phyloP scores from a whole-genome alignment of 768 basidiomycete genomes.

The Rubroboletus pulcherrimus region DNA sequence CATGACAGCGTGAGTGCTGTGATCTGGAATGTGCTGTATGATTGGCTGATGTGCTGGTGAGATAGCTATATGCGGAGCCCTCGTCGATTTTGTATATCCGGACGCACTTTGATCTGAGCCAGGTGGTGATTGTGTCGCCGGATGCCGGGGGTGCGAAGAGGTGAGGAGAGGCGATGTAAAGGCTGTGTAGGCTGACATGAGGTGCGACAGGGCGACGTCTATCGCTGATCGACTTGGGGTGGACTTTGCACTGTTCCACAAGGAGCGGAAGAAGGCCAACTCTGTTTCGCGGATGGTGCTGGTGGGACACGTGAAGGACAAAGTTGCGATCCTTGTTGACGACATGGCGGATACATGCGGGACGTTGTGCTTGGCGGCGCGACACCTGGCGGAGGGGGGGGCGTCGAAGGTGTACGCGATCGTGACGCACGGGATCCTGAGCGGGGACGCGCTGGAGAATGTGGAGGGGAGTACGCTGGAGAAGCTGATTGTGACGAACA shows the following conservation, averaged over 20 bases:
- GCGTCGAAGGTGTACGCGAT: constrained; percentile 84
- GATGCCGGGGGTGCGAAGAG: constrained; percentile 98
- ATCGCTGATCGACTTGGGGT: constrained; percentile 95
- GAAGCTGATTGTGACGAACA: constrained; percentile 98
- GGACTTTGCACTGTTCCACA: constrained; percentile 98
- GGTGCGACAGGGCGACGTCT: constrained; percentile 75
- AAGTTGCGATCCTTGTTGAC: constrained; percentile 92
- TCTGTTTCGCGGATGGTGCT: constrained; percentile 94
- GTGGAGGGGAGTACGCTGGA: constrained; percentile 75
- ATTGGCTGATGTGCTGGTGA: constrained; percentile 19
- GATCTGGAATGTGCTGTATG: constrained; percentile 2
- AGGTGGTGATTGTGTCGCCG: constrained; percentile 94
- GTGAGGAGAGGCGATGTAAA: constrained; percentile 37
- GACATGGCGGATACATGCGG: constrained; percentile 99
- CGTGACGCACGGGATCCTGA: constrained; percentile 95
- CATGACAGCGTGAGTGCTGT: constrained; percentile 46
- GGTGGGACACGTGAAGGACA: constrained; percentile 89
- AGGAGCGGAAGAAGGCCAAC: constrained; percentile 96
- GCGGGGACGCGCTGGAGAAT: constrained; percentile 77
- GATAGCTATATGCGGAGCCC: constrained; percentile 90
- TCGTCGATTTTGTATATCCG: constrained; percentile 94
- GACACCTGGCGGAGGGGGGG: constrained; percentile 85
- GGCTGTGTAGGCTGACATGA: constrained; percentile 15
- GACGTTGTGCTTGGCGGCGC: constrained; percentile 88
- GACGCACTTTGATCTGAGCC: constrained; percentile 76